These are phyloP conservation scores for Emmonsiellopsis sp. DNA, from an alignment of 2,329 filamentous ascomycete genomes.

Conservation along the genomic window DNA sequence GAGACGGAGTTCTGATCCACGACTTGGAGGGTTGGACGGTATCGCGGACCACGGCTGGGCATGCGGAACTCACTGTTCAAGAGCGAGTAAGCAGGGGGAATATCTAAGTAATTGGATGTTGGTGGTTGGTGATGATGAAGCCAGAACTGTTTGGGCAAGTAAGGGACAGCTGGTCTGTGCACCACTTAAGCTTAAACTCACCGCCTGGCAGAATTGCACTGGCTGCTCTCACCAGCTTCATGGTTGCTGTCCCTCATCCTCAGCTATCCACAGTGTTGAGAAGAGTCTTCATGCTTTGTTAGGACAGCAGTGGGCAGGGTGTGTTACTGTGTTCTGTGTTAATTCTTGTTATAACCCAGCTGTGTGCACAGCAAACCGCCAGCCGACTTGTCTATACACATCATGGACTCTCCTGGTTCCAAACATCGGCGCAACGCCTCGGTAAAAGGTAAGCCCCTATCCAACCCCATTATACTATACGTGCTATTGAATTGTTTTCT, in stretches of 20 bases:
- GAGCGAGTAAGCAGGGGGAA: constrained; percentile 1
- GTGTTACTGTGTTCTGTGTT: neutral
- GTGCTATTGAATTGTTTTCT: neutral
- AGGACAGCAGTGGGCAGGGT: neutral
- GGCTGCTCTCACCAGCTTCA: neutral
- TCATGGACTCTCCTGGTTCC: constrained; percentile 17
- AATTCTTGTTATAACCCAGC: neutral
- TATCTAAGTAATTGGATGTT: neutral
- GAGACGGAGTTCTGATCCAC: constrained; percentile 13
- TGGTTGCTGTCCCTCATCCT: no score
- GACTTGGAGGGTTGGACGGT: constrained; percentile 14
- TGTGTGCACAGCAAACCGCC: neutral
- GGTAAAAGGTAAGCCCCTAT: constrained; percentile 21
- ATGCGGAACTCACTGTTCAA: constrained; percentile 14
- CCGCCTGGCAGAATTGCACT: constrained; percentile 12
- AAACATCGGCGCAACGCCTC: constrained; percentile 30
- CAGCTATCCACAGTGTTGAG: no score
- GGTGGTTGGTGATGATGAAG: neutral
- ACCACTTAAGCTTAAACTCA: constrained; percentile 4
- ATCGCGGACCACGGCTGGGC: constrained; percentile 15
- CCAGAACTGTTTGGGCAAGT: neutral
- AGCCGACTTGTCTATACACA: neutral
- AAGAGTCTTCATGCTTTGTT: neutral
- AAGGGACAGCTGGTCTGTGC: constrained; percentile 9
- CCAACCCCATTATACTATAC: constrained; percentile 7